Conservation (phyloP, 495 filamentous ascomycete genomes). For the Neurospora sp. region DNA sequence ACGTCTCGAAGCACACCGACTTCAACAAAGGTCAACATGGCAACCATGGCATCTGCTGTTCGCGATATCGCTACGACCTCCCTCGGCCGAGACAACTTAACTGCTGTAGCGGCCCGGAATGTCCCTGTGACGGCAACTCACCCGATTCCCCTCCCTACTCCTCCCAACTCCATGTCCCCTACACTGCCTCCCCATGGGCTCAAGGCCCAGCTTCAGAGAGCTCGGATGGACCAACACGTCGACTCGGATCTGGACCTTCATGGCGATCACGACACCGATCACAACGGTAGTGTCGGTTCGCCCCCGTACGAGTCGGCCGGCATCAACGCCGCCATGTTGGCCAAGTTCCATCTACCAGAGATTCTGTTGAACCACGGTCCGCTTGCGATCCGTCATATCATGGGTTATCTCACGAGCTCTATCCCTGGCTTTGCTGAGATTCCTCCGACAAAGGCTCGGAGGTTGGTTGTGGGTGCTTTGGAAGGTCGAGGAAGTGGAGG, state of each 20-base stretch:
- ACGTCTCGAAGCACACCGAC: slow-evolving; percentile 38
- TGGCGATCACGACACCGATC: slow-evolving; percentile 54
- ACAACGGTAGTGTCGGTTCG: slow-evolving; percentile 35
- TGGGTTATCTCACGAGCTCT: slow-evolving; percentile 82
- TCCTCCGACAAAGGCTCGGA: slow-evolving; percentile 80
- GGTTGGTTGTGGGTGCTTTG: slow-evolving; percentile 75
- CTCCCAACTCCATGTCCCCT: slow-evolving; percentile 93
- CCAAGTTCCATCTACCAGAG: slow-evolving; percentile 82
- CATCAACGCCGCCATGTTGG: slow-evolving; percentile 79
- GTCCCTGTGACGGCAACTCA: slow-evolving; percentile 46
- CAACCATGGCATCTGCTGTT: slow-evolving; percentile 48
- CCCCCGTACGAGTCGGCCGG: slow-evolving; percentile 61
- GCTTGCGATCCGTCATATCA: slow-evolving; percentile 87
- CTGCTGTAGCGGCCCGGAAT: slow-evolving; percentile 48
- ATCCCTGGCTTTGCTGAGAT: slow-evolving; percentile 90
- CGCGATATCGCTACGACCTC: slow-evolving; percentile 59
- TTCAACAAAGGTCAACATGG: slow-evolving; percentile 40
- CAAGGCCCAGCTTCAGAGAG: slow-evolving; percentile 48
- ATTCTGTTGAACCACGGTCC: slow-evolving; percentile 86
- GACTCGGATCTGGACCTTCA: slow-evolving; percentile 85
- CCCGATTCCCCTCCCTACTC: slow-evolving; percentile 74
- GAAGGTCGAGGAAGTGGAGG: slow-evolving; percentile 60
- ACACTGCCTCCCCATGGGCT: slow-evolving; percentile 73
- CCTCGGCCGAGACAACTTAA: slow-evolving; percentile 50
- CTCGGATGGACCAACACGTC: slow-evolving; percentile 50